These are phyloP conservation scores for Phaeosphaeria sp. DNA, from an alignment of 2,329 filamentous ascomycete species.

Conservation along the genomic window DNA sequence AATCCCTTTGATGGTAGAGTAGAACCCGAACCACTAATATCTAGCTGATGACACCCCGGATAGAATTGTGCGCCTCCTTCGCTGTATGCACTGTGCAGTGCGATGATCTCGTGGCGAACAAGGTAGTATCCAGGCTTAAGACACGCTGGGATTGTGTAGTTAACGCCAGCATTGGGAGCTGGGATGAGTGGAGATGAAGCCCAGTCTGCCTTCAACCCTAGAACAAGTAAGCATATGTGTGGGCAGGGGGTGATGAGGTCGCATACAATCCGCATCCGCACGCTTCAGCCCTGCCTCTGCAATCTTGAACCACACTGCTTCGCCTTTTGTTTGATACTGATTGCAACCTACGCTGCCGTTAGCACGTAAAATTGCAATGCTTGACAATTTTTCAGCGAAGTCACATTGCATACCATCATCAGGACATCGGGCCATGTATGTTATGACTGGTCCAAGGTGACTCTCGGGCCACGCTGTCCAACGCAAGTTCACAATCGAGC, in stretches of 20 bases:
- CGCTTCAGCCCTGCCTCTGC: slow-evolving; percentile 54
- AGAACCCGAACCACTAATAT: slow-evolving; percentile 55
- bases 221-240: neutral
- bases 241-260: neutral
- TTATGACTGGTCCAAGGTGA: slow-evolving; percentile 59
- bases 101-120: slow-evolving; percentile 61
- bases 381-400: too few species aligned
- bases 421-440: slow-evolving; percentile 63
- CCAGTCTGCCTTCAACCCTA: slow-evolving; percentile 19
- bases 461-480: slow-evolving; percentile 57
- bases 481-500: slow-evolving; percentile 57
- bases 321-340: slow-evolving; percentile 4
- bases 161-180: slow-evolving; percentile 45
- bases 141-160: slow-evolving; percentile 59
- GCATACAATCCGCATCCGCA: slow-evolving; percentile 28
- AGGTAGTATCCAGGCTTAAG: slow-evolving; percentile 60
- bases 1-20: neutral
- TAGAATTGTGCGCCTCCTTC: slow-evolving; percentile 61
- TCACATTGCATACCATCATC: slow-evolving; percentile 22
- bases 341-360: neutral
- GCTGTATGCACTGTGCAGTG: slow-evolving; percentile 52
- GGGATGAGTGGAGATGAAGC: slow-evolving; percentile 51
- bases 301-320: slow-evolving; percentile 61
- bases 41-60: slow-evolving; percentile 59
- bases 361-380: neutral